Conservation (phyloP, 768 basidiomycete genomes). For the Lentinula guzmanii region DNA sequence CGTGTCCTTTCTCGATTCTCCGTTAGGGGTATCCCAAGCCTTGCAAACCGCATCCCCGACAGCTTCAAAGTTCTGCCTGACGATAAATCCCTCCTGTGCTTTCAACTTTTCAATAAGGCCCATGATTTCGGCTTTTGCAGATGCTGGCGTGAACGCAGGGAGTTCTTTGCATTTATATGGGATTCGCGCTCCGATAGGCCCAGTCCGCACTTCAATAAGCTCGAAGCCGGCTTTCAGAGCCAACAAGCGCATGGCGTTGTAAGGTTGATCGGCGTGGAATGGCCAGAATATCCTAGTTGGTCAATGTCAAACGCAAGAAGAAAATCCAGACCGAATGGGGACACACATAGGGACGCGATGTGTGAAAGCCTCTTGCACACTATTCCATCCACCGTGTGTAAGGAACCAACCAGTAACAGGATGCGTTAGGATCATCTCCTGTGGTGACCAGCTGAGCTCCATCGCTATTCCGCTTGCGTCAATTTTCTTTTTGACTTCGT, state of each 20-base stretch:
- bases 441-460: neutral
- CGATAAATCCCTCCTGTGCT: neutral
- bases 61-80: neutral
- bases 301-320: neutral
- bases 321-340: neutral
- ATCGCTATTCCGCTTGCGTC: neutral
- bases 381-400: conserved; percentile 4
- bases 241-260: neutral
- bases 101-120: neutral
- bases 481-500: neutral
- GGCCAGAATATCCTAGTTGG: neutral
- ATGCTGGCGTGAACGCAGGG: neutral
- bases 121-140: neutral
- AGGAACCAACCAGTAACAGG: neutral
- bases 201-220: conserved; percentile 1
- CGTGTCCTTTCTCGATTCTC: neutral
- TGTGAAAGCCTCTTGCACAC: neutral
- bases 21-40: neutral
- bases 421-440: neutral
- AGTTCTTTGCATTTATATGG: neutral
- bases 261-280: neutral
- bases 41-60: neutral
- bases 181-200: neutral
- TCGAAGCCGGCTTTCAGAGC: neutral
- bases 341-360: conserved; percentile 1